These are phyloP conservation scores for Penicillium parvum DNA, from an alignment of 495 filamentous ascomycete genomes.

Conservation along the genomic window DNA sequence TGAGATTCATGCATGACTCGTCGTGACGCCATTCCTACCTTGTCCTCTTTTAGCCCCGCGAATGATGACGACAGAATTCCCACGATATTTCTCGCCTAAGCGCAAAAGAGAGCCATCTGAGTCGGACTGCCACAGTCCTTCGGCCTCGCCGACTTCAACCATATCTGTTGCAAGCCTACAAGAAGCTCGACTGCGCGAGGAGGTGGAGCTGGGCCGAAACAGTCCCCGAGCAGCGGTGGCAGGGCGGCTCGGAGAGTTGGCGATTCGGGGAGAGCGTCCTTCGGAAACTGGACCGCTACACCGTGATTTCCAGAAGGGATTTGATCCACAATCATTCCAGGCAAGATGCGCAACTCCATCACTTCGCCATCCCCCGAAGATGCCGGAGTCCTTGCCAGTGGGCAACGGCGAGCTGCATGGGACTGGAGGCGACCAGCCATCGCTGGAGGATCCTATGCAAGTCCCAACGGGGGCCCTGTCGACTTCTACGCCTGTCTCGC, in stretches of 20 bases:
- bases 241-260: slow-evolving; percentile 58
- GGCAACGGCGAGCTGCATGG: slow-evolving; percentile 5
- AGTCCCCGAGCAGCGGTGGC: slow-evolving; percentile 64
- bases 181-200: slow-evolving; percentile 32
- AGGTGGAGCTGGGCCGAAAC: slow-evolving; percentile 32
- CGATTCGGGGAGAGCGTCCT: slow-evolving; percentile 45
- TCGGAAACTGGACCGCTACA: slow-evolving; percentile 23
- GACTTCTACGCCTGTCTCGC: slow-evolving; percentile 7
- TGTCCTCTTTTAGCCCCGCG: slow-evolving; percentile 23
- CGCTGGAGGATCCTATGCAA: background rate
- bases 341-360: slow-evolving; percentile 7
- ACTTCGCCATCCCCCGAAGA: slow-evolving; percentile 8
- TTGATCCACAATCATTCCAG: slow-evolving; percentile 9
- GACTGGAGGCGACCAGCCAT: slow-evolving; percentile 2
- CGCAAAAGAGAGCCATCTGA: slow-evolving; percentile 40
- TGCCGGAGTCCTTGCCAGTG: slow-evolving; percentile 18
- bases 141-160: slow-evolving; percentile 36
- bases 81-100: slow-evolving; percentile 35
- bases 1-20: slow-evolving; percentile 11
- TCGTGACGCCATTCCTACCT: slow-evolving; percentile 23
- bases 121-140: slow-evolving; percentile 29
- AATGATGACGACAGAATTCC: slow-evolving; percentile 31
- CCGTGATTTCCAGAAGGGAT: slow-evolving; percentile 10
- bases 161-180: slow-evolving; percentile 32
- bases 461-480: background rate